Conservation (phyloP, 2,329 filamentous ascomycete genomes). For the Neonectria ditissima region DNA sequence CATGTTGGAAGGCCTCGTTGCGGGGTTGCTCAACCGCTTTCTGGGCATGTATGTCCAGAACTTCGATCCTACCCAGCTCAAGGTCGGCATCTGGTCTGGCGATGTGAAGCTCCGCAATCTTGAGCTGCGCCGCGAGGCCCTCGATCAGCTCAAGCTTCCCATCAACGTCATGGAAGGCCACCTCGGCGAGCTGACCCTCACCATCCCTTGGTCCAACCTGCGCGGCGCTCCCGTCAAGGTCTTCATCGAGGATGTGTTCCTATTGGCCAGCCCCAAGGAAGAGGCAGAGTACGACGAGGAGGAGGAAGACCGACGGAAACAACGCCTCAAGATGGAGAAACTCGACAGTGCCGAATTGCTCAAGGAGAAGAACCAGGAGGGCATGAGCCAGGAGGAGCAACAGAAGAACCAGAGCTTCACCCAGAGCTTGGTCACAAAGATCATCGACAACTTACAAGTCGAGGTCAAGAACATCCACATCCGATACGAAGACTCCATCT, state of each 20-base stretch:
- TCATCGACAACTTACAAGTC: slow-evolving; percentile 98
- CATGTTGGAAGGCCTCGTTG: slow-evolving; percentile 98
- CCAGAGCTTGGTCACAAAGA: slow-evolving; percentile 92
- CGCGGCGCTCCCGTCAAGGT: slow-evolving; percentile 94
- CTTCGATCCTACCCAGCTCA: slow-evolving; percentile 97
- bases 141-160: slow-evolving; percentile 96
- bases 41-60: slow-evolving; percentile 99
- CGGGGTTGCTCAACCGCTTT: slow-evolving; percentile 97
- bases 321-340: slow-evolving; percentile 98
- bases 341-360: slow-evolving; percentile 95
- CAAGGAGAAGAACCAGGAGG: slow-evolving; percentile 91
- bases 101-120: slow-evolving; percentile 96
- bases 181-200: slow-evolving; percentile 88
- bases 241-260: slow-evolving; percentile 95
- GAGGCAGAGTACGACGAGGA: slow-evolving; percentile 93
- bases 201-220: slow-evolving; percentile 98
- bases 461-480: slow-evolving; percentile 98
- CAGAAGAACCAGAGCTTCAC: slow-evolving; percentile 99
- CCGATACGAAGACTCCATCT: slow-evolving; percentile 97
- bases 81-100: slow-evolving; percentile 98
- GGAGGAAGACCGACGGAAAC: slow-evolving; percentile 87
- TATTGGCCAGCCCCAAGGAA: slow-evolving; percentile 94
- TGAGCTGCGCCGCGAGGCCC: slow-evolving; percentile 91
- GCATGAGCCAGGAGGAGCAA: slow-evolving; percentile 93
- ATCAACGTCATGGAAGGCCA: slow-evolving; percentile 98